Conservation (phyloP, 2,329 filamentous ascomycete species). For the Fusarium chaquense region DNA sequence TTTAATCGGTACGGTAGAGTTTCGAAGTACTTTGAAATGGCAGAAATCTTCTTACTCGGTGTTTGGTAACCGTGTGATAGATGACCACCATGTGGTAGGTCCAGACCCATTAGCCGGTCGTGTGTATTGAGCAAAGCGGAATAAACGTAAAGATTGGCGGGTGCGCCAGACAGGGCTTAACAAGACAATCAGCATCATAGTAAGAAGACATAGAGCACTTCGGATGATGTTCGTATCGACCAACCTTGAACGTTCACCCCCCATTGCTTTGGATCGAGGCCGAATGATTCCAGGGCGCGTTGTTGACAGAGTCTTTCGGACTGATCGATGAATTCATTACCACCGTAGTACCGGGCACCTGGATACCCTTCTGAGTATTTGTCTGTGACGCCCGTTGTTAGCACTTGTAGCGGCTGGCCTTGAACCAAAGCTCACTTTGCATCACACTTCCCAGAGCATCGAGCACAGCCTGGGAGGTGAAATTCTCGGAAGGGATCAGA, state of each 20-base stretch:
- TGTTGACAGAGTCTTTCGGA: slow-evolving; percentile 91
- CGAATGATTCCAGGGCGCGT: slow-evolving; percentile 88
- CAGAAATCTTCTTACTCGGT: slow-evolving; percentile 94
- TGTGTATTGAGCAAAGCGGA: slow-evolving; percentile 92
- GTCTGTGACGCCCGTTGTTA: slow-evolving; percentile 63
- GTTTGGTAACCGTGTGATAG: slow-evolving; percentile 98
- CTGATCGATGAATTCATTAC: slow-evolving; percentile 95
- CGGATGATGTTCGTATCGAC: slow-evolving; percentile 46
- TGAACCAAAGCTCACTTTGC: slow-evolving; percentile 74
- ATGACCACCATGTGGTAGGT: slow-evolving; percentile 96
- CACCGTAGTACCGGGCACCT: slow-evolving; percentile 94
- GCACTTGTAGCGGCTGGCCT: not conserved
- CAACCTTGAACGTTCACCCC: slow-evolving; percentile 94
- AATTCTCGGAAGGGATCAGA: slow-evolving; percentile 94
- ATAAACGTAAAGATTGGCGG: slow-evolving; percentile 91
- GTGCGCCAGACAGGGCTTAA: slow-evolving; percentile 80
- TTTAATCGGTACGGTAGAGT: slow-evolving; percentile 94
- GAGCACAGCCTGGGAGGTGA: slow-evolving; percentile 91
- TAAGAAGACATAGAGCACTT: not conserved
- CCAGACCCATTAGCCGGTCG: slow-evolving; percentile 95
- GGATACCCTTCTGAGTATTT: slow-evolving; percentile 99
- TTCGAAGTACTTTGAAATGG: slow-evolving; percentile 98
- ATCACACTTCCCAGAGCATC: slow-evolving; percentile 94
- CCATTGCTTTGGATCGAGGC: slow-evolving; percentile 87
- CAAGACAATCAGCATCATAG: slow-evolving; percentile 22